Conservation (phyloP, 129 eudicot species). For the Mikania micrantha region DNA sequence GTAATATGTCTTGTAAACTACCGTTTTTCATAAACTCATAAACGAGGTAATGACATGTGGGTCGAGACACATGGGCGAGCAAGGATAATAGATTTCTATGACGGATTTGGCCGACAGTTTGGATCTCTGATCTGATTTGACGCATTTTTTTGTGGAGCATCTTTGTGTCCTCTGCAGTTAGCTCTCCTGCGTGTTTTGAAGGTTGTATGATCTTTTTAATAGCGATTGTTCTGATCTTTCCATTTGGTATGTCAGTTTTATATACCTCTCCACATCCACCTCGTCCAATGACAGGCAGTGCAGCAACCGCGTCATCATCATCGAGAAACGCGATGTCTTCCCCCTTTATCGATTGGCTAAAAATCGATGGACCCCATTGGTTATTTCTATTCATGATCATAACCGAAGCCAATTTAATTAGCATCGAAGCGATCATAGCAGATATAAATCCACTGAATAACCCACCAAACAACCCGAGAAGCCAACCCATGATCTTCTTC, state of each 20-base stretch:
- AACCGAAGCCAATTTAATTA: constrained; percentile 28
- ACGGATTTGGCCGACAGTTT: constrained; percentile 5
- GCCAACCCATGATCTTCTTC: constrained; percentile 39
- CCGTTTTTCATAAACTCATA: constrained; percentile 10
- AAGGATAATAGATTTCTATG: not conserved
- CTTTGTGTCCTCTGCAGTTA: not conserved
- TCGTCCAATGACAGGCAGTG: constrained; percentile 16
- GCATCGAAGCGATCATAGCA: constrained; percentile 34
- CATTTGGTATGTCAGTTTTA: not conserved
- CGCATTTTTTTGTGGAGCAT: constrained; percentile 2
- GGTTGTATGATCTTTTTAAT: constrained; percentile 7
- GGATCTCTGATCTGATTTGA: not conserved
- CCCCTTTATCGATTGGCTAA: constrained; percentile 56
- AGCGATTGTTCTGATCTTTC: not conserved
- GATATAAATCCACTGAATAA: constrained; percentile 43
- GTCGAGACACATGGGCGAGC: not conserved
- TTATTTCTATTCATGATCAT: constrained; percentile 27
- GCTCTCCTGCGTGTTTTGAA: not conserved
- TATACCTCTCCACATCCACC: constrained; percentile 3
- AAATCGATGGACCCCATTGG: constrained; percentile 36
- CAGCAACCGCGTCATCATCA: constrained; percentile 50
- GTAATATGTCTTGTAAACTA: constrained; percentile 9
- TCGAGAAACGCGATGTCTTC: constrained; percentile 68
- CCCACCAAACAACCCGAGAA: constrained; percentile 61
- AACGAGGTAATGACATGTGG: constrained; percentile 11